These are phyloP conservation scores for Bipolaris cookei DNA, from an alignment of 2,329 filamentous ascomycete genomes.

Conservation along the genomic window DNA sequence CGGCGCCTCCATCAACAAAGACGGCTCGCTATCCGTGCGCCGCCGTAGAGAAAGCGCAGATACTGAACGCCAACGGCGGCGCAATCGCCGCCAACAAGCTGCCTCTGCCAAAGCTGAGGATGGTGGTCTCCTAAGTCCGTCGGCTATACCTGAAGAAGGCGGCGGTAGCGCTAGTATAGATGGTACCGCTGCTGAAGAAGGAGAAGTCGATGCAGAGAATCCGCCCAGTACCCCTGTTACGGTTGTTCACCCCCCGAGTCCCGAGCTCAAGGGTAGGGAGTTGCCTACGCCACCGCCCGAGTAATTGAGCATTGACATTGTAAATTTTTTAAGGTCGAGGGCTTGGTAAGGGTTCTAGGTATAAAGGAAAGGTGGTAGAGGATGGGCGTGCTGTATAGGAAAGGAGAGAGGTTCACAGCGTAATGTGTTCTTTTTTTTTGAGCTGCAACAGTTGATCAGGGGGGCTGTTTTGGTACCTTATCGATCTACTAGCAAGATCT, in stretches of 20 bases:
- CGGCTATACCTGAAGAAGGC: conserved; percentile 41
- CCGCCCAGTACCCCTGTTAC: conserved; percentile 40
- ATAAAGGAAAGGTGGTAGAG: too few species aligned
- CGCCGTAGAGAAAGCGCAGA: conserved; percentile 76
- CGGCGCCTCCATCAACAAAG: conserved; percentile 60
- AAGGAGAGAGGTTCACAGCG: too few species aligned
- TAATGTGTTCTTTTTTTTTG: too few species aligned
- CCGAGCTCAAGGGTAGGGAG: conserved; percentile 37
- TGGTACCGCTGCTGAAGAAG: conserved; percentile 18
- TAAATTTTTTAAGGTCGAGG: too few species aligned
- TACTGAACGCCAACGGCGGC: conserved; percentile 73
- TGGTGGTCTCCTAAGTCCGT: conserved; percentile 44
- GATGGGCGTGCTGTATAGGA: too few species aligned
- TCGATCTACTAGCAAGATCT: too few species aligned
- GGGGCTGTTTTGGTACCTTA: too few species aligned
- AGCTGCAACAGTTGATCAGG: too few species aligned
- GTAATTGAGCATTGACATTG: too few species aligned
- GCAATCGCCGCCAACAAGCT: conserved; percentile 59
- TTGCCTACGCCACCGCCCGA: conserved; percentile 44
- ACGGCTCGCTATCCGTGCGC: conserved; percentile 60
- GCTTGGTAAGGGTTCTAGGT: too few species aligned
- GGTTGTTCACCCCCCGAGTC: conserved; percentile 48
- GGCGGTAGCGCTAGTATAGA: conserved; percentile 14
- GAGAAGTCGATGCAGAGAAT: conserved; percentile 11
- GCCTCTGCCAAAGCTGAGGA: conserved; percentile 42